A percentile compares a stretch with the other conserved stretches of the same genome.
phyloP scores from a whole-genome alignment of 805 yeast genomes.

The Nakazawaea holstii region DNA sequence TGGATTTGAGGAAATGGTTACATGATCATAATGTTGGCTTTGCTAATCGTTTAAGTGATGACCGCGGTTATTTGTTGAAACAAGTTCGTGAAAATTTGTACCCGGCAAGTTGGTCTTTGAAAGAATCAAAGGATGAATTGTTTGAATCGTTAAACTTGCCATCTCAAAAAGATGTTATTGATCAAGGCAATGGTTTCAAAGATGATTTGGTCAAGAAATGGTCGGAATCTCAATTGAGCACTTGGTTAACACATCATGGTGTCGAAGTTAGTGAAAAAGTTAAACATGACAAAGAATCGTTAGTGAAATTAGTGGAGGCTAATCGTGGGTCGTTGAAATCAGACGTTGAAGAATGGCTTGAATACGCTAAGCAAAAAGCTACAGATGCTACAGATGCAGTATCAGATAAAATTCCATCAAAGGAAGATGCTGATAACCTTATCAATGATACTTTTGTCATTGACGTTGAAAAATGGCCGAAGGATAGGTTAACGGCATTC shows the following conservation, averaged over 20 bases:
- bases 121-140: constrained; percentile 30
- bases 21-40: constrained; percentile 34
- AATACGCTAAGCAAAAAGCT: constrained; percentile 22
- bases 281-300: constrained; percentile 28
- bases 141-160: constrained; percentile 35
- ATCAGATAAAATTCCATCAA: constrained; percentile 4
- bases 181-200: constrained; percentile 33
- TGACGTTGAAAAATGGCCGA: constrained; percentile 42
- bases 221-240: constrained; percentile 48
- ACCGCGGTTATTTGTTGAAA: constrained; percentile 38
- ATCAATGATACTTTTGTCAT: constrained; percentile 40
- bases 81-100: constrained; percentile 41
- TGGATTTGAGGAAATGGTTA: constrained; percentile 46
- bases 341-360: constrained; percentile 34
- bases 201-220: constrained; percentile 44
- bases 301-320: constrained; percentile 28
- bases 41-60: constrained; percentile 23
- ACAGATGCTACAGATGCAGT: constrained; percentile 23
- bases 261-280: constrained; percentile 29
- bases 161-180: constrained; percentile 26
- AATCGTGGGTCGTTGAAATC: constrained; percentile 28
- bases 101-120: constrained; percentile 30
- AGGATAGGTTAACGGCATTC: constrained; percentile 36
- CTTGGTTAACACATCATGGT: constrained; percentile 47
- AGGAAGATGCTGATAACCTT: constrained; percentile 23